Evolutionary conservation across 352 stramenopile species (phyloP).

Genomic region (Pythium insidiosum): DNA sequence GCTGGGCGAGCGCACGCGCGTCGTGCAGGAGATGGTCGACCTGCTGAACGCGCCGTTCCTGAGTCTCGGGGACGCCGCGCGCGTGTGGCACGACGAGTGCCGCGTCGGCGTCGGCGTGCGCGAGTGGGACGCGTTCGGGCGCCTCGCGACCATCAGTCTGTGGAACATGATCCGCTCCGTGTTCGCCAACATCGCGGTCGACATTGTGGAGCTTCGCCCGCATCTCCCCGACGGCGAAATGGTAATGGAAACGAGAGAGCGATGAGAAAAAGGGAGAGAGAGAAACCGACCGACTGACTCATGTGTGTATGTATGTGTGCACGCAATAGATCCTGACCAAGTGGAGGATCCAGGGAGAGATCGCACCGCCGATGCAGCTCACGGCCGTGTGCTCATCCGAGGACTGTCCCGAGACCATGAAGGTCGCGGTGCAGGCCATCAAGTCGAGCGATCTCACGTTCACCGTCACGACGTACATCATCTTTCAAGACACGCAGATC

Average conservation of each 20-base stretch:
- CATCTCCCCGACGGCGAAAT: slow-evolving; percentile 73
- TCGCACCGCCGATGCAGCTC: slow-evolving; percentile 50
- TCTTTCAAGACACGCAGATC: slow-evolving; percentile 66
- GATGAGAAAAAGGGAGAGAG: not conserved
- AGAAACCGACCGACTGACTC: not conserved
- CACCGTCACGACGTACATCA: slow-evolving; percentile 78
- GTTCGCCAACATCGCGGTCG: slow-evolving; percentile 65
- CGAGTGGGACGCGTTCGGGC: slow-evolving; percentile 73
- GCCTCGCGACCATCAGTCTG: slow-evolving; percentile 62
- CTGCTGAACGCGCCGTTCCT: slow-evolving; percentile 62
- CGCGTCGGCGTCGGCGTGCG: slow-evolving; percentile 64
- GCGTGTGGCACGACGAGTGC: slow-evolving; percentile 72
- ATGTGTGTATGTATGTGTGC: not conserved
- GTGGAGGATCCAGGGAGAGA: slow-evolving; percentile 76
- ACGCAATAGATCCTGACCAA: slow-evolving; percentile 78
- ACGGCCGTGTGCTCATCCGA: slow-evolving; percentile 55
- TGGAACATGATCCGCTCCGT: slow-evolving; percentile 80
- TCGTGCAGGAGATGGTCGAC: slow-evolving; percentile 79
- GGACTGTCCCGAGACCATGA: slow-evolving; percentile 62
- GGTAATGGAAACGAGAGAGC: slow-evolving; percentile 11
- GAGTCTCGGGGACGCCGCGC: slow-evolving; percentile 52
- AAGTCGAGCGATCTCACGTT: slow-evolving; percentile 79
- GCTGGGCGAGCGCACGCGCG: slow-evolving; percentile 56
- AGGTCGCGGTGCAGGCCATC: slow-evolving; percentile 57
- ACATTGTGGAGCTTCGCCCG: slow-evolving; percentile 72